Percentiles rank a stretch among this genome's conserved stretches.
Conservation (phyloP, 225 moss, liverwort and hornwort species). For the Takakia lepidozioides region DNA sequence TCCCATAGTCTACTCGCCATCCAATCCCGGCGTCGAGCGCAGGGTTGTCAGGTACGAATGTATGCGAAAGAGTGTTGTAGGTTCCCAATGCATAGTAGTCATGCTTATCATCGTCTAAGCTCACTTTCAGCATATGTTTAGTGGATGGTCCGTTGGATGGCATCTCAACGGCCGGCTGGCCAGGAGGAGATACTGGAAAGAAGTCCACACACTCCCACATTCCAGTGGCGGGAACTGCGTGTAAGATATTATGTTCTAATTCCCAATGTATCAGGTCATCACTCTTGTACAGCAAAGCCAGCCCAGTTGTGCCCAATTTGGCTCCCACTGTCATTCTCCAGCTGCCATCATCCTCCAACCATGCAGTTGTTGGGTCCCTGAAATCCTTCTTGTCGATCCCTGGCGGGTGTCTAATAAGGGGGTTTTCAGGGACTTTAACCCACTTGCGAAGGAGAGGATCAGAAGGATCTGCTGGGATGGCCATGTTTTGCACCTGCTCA, state of each 20-base stretch:
- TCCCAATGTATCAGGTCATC: conserved; percentile 54
- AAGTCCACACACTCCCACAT: conserved; percentile 99
- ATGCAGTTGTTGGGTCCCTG: conserved; percentile 68
- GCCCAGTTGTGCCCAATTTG: conserved; percentile 26
- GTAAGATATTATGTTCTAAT: conserved; percentile 25
- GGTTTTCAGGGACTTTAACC: conserved; percentile 52
- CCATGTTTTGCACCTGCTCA: conserved; percentile 67
- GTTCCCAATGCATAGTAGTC: conserved; percentile 67
- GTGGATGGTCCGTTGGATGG: conserved; percentile 9
- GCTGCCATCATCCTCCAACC: conserved; percentile 42
- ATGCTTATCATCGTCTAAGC: conserved; percentile 29
- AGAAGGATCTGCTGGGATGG: conserved; percentile 35
- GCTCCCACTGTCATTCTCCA: conserved; percentile 63
- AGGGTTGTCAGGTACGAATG: conserved; percentile 21
- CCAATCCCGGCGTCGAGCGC: conserved; percentile 41
- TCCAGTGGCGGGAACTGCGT: conserved; percentile 37
- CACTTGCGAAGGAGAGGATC: conserved; percentile 67
- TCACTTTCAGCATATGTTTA: conserved; percentile 68
- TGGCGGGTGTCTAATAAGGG: conserved; percentile 37
- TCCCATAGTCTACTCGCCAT: conserved; percentile 71
- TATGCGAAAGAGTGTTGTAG: conserved; percentile 28
- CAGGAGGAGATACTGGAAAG: conserved; percentile 38
- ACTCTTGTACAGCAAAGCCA: conserved; percentile 61
- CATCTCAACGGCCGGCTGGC: conserved; percentile 13
- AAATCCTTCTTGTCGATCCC: conserved; percentile 41